Percentiles rank a stretch among this genome's conserved stretches.
These are phyloP conservation scores for Fusarium tricinctum DNA, from an alignment of 2,329 filamentous ascomycete genomes.

Conservation along the genomic window DNA sequence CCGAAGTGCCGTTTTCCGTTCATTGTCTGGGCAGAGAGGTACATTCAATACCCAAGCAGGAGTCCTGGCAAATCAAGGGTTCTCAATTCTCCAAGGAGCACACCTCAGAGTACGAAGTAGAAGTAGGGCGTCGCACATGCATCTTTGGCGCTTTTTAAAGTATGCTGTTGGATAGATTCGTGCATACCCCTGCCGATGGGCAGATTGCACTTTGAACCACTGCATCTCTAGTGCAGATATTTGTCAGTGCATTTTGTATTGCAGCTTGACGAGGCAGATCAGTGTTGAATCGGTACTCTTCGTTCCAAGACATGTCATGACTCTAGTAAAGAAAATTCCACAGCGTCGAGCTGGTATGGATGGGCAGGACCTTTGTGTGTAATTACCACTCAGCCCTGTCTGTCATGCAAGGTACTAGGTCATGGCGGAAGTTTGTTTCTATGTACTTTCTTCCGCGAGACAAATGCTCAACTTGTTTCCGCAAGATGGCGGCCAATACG, in stretches of 20 bases:
- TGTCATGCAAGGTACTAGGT: slow-evolving; percentile 13
- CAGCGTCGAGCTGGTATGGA: slow-evolving; percentile 30
- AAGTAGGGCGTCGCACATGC: background rate
- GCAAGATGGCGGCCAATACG: background rate
- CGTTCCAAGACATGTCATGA: slow-evolving; percentile 27
- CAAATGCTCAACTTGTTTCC: slow-evolving; percentile 22
- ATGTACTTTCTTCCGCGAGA: background rate
- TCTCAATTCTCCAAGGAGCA: background rate
- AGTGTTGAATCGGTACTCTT: slow-evolving; percentile 7
- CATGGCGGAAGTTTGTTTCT: slow-evolving; percentile 35
- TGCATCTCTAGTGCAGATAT: slow-evolving; percentile 6
- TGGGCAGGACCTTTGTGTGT: slow-evolving; percentile 9
- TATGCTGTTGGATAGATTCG: slow-evolving; percentile 21
- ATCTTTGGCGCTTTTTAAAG: slow-evolving; percentile 27
- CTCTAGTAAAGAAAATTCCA: slow-evolving; percentile 34
- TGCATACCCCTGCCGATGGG: slow-evolving; percentile 21
- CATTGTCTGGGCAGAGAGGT: slow-evolving; percentile 40
- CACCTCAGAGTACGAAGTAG: no score
- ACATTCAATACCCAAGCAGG: background rate
- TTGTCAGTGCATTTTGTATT: background rate
- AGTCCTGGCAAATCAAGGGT: slow-evolving; percentile 23
- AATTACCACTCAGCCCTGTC: slow-evolving; percentile 36
- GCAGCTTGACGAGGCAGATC: slow-evolving; percentile 5
- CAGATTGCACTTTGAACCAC: slow-evolving; percentile 19
- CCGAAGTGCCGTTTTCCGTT: slow-evolving; percentile 31